Evolutionary conservation across 1,284 basidiomycete genomes (phyloP).

Genomic region (Tilletia indica): DNA sequence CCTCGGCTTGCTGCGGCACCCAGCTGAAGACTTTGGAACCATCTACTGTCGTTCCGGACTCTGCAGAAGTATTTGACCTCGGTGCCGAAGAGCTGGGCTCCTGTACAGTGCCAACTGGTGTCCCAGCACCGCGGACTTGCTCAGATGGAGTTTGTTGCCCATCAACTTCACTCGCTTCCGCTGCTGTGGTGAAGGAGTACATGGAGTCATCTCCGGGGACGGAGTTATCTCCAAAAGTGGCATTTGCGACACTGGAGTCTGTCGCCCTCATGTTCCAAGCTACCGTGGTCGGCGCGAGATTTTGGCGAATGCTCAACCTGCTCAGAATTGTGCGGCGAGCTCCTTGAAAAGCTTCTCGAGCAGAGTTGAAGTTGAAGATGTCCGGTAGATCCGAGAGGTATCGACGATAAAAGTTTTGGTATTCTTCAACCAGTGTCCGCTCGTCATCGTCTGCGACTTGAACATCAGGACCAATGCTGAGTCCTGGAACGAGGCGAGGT

Average conservation of each 20-base stretch:
- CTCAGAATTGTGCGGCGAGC: background rate
- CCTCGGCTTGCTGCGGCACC: background rate
- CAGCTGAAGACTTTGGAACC: background rate
- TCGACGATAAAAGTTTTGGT: slow-evolving; percentile 3
- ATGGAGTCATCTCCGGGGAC: background rate
- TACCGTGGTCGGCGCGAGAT: background rate
- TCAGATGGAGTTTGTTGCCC: no score
- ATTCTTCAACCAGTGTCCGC: slow-evolving; percentile 10
- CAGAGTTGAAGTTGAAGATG: background rate
- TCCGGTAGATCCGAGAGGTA: slow-evolving; percentile 8
- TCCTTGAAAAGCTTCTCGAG: slow-evolving; percentile 2
- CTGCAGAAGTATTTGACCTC: no score
- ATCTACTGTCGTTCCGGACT: no score
- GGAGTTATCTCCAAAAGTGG: background rate
- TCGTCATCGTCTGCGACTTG: slow-evolving; percentile 12
- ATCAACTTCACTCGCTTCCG: background rate
- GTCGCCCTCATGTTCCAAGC: background rate
- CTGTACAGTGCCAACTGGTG: no score
- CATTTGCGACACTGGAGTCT: background rate
- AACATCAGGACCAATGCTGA: slow-evolving; percentile 14
- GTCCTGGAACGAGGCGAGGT: slow-evolving; percentile 16
- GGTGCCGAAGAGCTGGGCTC: no score
- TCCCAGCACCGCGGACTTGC: no score
- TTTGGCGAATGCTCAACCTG: background rate
- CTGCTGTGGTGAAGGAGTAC: background rate